Evolutionary conservation across 805 yeast genomes (phyloP).

Genomic region (Barnettozyma sucrosica): DNA sequence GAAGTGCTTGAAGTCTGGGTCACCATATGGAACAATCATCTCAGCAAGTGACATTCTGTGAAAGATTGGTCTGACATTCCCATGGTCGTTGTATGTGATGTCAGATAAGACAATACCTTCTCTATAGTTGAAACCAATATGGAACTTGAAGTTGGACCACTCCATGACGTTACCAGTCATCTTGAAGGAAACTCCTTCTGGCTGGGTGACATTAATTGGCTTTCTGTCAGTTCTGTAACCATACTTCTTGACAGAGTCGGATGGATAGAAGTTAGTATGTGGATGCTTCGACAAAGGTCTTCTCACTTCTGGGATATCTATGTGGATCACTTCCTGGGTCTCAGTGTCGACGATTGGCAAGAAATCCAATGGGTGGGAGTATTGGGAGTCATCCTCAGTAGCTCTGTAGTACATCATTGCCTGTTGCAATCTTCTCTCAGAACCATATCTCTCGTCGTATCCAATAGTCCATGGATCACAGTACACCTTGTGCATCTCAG

Average conservation of each 20-base stretch:
- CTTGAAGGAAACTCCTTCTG: slow-evolving; percentile 75
- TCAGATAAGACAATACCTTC: slow-evolving; percentile 79
- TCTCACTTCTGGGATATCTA: slow-evolving; percentile 72
- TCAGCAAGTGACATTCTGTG: slow-evolving; percentile 74
- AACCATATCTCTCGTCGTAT: slow-evolving; percentile 74
- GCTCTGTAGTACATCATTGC: slow-evolving; percentile 75
- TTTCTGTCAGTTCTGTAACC: slow-evolving; percentile 61
- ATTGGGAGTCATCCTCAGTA: slow-evolving; percentile 70
- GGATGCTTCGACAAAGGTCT: slow-evolving; percentile 63
- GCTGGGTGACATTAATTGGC: slow-evolving; percentile 70
- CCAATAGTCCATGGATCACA: slow-evolving; percentile 72
- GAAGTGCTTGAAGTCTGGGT: slow-evolving; percentile 75
- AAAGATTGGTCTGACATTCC: slow-evolving; percentile 65
- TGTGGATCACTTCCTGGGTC: slow-evolving; percentile 58
- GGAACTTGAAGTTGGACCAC: slow-evolving; percentile 76
- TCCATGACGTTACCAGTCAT: slow-evolving; percentile 63
- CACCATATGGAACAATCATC: slow-evolving; percentile 84
- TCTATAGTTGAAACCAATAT: slow-evolving; percentile 79
- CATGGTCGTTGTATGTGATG: slow-evolving; percentile 69
- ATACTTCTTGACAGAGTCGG: slow-evolving; percentile 52
- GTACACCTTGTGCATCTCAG: slow-evolving; percentile 41
- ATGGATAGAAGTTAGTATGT: slow-evolving; percentile 66
- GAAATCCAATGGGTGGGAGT: slow-evolving; percentile 66
- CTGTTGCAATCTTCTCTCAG: slow-evolving; percentile 68
- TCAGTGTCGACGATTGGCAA: slow-evolving; percentile 79